A percentile compares a stretch with the other conserved stretches of the same genome.
Conservation (phyloP, 768 basidiomycete species). For the Baorangia bicolor region DNA sequence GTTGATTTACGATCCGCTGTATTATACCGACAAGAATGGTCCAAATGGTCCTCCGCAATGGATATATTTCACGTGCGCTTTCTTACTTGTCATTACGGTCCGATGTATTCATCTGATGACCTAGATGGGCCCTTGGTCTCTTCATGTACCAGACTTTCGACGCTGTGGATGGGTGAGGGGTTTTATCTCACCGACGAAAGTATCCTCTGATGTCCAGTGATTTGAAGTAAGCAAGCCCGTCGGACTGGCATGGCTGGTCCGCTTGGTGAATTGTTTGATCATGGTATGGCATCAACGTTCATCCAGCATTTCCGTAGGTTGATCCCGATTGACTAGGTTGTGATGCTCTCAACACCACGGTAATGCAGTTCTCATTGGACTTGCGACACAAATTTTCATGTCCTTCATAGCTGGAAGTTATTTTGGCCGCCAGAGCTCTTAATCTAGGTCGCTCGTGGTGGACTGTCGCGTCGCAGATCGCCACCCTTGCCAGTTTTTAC, state of each 20-base stretch:
- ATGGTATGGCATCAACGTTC: constrained; percentile 53
- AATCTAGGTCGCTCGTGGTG: constrained; percentile 96
- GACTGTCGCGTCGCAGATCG: constrained; percentile 85
- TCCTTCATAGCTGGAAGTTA: constrained; percentile 71
- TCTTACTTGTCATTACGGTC: not conserved
- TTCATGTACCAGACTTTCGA: constrained; percentile 92
- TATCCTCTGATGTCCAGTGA: not conserved
- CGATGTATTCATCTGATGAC: not conserved
- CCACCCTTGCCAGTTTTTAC: constrained; percentile 69
- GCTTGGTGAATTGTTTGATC: constrained; percentile 97
- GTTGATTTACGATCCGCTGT: constrained; percentile 78
- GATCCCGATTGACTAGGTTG: constrained; percentile 51
- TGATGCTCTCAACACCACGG: constrained; percentile 94
- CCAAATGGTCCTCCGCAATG: constrained; percentile 68
- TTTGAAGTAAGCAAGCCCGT: constrained; percentile 84
- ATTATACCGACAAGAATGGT: constrained; percentile 66
- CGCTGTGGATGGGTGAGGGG: constrained; percentile 78
- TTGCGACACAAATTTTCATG: not conserved
- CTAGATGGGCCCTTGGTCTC: constrained; percentile 82
- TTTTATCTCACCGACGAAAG: not conserved
- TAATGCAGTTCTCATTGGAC: constrained; percentile 31
- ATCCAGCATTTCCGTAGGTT: not conserved
- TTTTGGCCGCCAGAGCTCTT: constrained; percentile 80
- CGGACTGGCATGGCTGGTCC: constrained; percentile 98
- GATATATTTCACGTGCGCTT: constrained; percentile 84